Evolutionary conservation across 371 early-diverging fungal genomes (phyloP).

Genomic region (Mucor plumbeus): DNA sequence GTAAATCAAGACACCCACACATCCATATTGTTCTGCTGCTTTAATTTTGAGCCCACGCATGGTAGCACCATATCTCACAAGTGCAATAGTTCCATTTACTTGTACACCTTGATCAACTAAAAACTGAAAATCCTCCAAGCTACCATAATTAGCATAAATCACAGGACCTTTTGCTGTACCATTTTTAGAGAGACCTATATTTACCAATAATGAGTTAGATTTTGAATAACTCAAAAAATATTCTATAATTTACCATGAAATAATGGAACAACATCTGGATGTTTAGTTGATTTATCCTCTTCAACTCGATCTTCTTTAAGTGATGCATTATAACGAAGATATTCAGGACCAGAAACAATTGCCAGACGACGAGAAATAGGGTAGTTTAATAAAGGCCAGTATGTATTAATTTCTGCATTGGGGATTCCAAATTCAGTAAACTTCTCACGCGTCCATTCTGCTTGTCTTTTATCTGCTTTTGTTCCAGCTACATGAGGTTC

Average conservation of each 20-base stretch:
- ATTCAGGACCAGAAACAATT: constrained; percentile 58
- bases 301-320: constrained; percentile 61
- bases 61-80: constrained; percentile 65
- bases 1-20: constrained; percentile 65
- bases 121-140: constrained; percentile 62
- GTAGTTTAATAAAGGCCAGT: constrained; percentile 66
- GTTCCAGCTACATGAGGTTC: constrained; percentile 64
- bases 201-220: constrained; percentile 6
- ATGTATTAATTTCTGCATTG: constrained; percentile 59
- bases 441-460: constrained; percentile 63
- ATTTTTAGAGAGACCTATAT: constrained; percentile 53
- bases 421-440: constrained; percentile 58
- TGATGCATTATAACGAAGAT: constrained; percentile 56
- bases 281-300: constrained; percentile 59
- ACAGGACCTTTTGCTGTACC: constrained; percentile 67
- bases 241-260: constrained; percentile 58
- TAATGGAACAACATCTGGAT: constrained; percentile 58
- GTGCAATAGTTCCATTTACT: constrained; percentile 60
- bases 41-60: constrained; percentile 70
- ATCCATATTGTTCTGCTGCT: constrained; percentile 65
- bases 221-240: background rate
- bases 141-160: constrained; percentile 75
- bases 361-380: constrained; percentile 62
- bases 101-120: constrained; percentile 56
- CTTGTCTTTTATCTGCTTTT: constrained; percentile 51